phyloP scores from a whole-genome alignment of 2,329 filamentous ascomycete genomes.

The Colletotrichum aenigma region DNA sequence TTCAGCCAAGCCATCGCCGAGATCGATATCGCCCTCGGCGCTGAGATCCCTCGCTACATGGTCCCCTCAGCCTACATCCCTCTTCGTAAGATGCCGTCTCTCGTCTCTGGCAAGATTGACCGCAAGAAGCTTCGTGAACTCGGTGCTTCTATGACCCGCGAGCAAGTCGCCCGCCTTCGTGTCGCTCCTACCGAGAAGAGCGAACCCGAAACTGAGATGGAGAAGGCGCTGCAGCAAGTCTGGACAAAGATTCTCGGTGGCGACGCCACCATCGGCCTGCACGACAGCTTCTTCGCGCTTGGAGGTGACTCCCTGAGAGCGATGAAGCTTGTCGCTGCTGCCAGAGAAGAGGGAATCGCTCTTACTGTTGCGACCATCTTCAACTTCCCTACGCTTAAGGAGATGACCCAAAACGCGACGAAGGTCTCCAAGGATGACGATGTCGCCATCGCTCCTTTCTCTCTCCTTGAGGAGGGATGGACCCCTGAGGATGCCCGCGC shows the following conservation, averaged over 20 bases:
- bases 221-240: constrained; percentile 38
- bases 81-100: constrained; percentile 46
- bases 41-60: constrained; percentile 49
- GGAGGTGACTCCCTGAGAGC: constrained; percentile 57
- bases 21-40: constrained; percentile 35
- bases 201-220: constrained; percentile 40
- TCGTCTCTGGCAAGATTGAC: constrained; percentile 55
- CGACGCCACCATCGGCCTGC: constrained; percentile 35
- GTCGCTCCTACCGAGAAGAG: constrained; percentile 32
- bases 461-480: constrained; percentile 41
- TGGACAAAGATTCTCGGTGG: constrained; percentile 43
- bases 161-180: constrained; percentile 40
- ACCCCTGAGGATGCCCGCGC: constrained; percentile 32
- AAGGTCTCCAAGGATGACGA: constrained; percentile 21
- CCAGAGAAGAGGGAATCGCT: constrained; percentile 39
- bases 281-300: constrained; percentile 51
- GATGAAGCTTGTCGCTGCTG: constrained; percentile 52
- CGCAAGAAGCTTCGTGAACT: constrained; percentile 52
- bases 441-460: constrained; percentile 36
- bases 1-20: constrained; percentile 31
- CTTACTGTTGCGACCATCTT: constrained; percentile 52
- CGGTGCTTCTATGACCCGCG: constrained; percentile 43
- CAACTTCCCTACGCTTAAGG: constrained; percentile 44
- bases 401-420: constrained; percentile 45
- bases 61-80: constrained; percentile 52